These are phyloP conservation scores for Globisporangium spiculum DNA, from an alignment of 352 stramenopile genomes.

Conservation along the genomic window DNA sequence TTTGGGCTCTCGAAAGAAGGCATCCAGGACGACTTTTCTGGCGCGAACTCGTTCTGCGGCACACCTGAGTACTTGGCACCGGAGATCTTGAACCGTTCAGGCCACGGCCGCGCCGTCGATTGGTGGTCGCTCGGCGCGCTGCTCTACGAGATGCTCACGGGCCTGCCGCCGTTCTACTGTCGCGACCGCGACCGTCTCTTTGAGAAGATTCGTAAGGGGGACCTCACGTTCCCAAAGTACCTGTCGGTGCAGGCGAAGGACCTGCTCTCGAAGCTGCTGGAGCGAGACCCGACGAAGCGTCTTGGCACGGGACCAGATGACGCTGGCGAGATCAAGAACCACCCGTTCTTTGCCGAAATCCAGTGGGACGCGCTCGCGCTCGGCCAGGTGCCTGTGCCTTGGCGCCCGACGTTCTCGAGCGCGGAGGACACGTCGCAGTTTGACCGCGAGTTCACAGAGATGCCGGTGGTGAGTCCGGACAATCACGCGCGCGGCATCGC, in stretches of 20 bases:
- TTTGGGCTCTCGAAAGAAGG: conserved; percentile 94
- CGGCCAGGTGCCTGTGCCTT: conserved; percentile 83
- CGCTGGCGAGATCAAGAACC: conserved; percentile 78
- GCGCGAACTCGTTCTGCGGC: conserved; percentile 97
- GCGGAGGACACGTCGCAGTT: conserved; percentile 98
- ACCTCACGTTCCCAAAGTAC: conserved; percentile 95
- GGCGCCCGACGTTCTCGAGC: conserved; percentile 90
- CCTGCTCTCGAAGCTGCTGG: conserved; percentile 90
- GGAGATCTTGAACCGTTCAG: conserved; percentile 96
- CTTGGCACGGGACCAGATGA: conserved; percentile 90
- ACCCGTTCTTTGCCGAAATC: conserved; percentile 80
- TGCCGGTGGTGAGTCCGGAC: conserved; percentile 93
- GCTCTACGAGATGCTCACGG: conserved; percentile 83
- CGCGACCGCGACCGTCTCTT: conserved; percentile 96
- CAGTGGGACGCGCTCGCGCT: conserved; percentile 64
- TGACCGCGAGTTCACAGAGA: conserved; percentile 96
- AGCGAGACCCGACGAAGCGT: conserved; percentile 91
- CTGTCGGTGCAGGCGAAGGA: conserved; percentile 82
- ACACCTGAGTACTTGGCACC: conserved; percentile 99
- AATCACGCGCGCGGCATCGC: conserved; percentile 63
- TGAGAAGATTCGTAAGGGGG: conserved; percentile 95
- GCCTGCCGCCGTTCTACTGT: conserved; percentile 92
- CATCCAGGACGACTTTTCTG: conserved; percentile 90
- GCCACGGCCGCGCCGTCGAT: conserved; percentile 96
- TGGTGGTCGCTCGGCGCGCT: conserved; percentile 96